Evolutionary conservation across 345 rosid genomes (phyloP).

Genomic region (Sisymbrium irio): DNA sequence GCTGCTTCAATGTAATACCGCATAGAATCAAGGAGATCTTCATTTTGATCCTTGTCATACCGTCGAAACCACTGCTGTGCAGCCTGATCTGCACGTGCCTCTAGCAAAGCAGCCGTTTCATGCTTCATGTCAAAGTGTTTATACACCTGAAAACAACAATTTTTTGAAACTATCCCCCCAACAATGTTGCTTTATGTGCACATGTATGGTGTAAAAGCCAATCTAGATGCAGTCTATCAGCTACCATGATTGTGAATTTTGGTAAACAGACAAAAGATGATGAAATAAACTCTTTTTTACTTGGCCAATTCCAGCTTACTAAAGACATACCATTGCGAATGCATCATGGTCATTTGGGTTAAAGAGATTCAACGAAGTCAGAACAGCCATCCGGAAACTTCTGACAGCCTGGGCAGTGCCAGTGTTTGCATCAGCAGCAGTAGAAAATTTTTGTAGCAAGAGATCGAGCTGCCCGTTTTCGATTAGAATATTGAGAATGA

Average conservation of each 20-base stretch:
- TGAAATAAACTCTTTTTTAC: slow-evolving; percentile 26
- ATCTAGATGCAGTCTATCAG: slow-evolving; percentile 3
- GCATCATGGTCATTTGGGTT: slow-evolving; percentile 88
- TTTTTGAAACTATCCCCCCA: background rate
- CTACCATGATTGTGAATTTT: slow-evolving; percentile 1
- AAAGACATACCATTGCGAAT: slow-evolving; percentile 72
- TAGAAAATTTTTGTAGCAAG: slow-evolving; percentile 86
- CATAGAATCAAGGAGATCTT: slow-evolving; percentile 93
- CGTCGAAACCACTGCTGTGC: slow-evolving; percentile 72
- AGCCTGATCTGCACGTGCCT: slow-evolving; percentile 76
- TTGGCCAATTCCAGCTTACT: background rate
- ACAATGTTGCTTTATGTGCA: background rate
- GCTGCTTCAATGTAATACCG: slow-evolving; percentile 94
- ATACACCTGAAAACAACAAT: slow-evolving; percentile 61
- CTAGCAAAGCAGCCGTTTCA: slow-evolving; percentile 86
- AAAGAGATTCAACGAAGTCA: slow-evolving; percentile 90
- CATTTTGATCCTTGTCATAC: slow-evolving; percentile 84
- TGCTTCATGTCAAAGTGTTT: slow-evolving; percentile 97
- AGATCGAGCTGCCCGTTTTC: slow-evolving; percentile 95
- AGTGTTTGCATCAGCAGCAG: slow-evolving; percentile 79
- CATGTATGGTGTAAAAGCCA: background rate
- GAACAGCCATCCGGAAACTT: slow-evolving; percentile 96
- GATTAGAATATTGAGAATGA: slow-evolving; percentile 91
- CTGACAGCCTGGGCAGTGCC: slow-evolving; percentile 86
- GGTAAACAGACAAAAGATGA: background rate